Evolutionary conservation across 2,329 filamentous ascomycete genomes (phyloP).

Genomic region (Gnomoniopsis smithogilvyi): DNA sequence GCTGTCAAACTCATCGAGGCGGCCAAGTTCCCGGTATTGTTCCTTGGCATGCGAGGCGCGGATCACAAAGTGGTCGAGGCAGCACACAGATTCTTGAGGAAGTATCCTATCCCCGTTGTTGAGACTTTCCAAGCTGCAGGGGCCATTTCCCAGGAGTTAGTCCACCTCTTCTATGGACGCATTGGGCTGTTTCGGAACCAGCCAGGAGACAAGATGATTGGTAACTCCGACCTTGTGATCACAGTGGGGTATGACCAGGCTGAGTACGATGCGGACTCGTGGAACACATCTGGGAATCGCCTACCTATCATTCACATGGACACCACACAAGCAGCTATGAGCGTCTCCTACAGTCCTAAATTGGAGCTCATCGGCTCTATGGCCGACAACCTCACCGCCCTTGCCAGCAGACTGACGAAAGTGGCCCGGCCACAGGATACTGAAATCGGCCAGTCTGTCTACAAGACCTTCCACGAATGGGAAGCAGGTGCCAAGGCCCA

Average conservation of each 20-base stretch:
- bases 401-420: conserved; percentile 29
- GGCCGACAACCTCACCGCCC: conserved; percentile 35
- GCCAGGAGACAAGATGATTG: conserved; percentile 41
- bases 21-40: conserved; percentile 39
- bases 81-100: conserved; percentile 37
- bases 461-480: conserved; percentile 35
- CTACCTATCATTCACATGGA: conserved; percentile 42
- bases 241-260: conserved; percentile 44
- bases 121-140: conserved; percentile 49
- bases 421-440: conserved; percentile 34
- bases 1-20: conserved; percentile 31
- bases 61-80: conserved; percentile 36
- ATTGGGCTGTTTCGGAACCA: conserved; percentile 48
- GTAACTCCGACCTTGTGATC: conserved; percentile 40
- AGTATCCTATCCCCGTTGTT: conserved; percentile 41
- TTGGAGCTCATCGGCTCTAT: conserved; percentile 41
- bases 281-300: conserved; percentile 36
- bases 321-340: conserved; percentile 36
- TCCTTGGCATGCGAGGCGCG: conserved; percentile 41
- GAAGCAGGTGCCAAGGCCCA: conserved; percentile 22
- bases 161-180: conserved; percentile 42
- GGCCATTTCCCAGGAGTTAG: conserved; percentile 39
- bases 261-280: conserved; percentile 43
- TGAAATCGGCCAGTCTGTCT: conserved; percentile 30
- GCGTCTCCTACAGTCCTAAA: conserved; percentile 36